phyloP scores from a whole-genome alignment of 768 basidiomycete species.

The Trametes meyenii region DNA sequence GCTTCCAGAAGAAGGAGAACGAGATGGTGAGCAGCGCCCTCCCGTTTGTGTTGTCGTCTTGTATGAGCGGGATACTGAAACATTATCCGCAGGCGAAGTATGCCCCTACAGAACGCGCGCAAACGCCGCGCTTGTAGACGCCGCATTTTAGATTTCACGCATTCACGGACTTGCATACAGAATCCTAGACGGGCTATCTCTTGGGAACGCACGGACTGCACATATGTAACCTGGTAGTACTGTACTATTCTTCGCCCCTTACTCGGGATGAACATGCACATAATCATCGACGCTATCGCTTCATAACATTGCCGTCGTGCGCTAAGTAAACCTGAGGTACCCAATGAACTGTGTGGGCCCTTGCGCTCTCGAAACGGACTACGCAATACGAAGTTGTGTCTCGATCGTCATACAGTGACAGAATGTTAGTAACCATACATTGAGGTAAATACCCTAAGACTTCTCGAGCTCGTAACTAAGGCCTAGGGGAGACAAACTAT shows the following conservation, averaged over 20 bases:
- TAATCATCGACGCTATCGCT: not conserved
- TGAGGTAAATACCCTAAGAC: no score
- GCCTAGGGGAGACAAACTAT: no score
- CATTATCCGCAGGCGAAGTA: constrained; percentile 54
- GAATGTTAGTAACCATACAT: no score
- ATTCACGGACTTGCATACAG: constrained; percentile 7
- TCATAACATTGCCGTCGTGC: no score
- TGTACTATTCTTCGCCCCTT: constrained; percentile 10
- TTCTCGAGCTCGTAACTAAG: no score
- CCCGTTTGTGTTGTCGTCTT: constrained; percentile 5
- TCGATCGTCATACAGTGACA: no score
- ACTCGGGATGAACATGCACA: not conserved
- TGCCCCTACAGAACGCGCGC: constrained; percentile 45
- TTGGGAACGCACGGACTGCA: constrained; percentile 18
- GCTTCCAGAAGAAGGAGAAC: constrained; percentile 85
- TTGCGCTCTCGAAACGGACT: no score
- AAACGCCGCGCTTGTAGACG: constrained; percentile 41
- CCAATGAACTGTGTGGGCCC: no score
- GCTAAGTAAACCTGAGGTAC: no score
- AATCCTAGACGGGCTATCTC: constrained; percentile 8
- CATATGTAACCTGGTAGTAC: constrained; percentile 21
- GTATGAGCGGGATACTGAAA: constrained; percentile 8
- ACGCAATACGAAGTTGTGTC: no score
- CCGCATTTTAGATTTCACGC: not conserved
- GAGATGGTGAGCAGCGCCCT: constrained; percentile 72